Conservation (phyloP, 768 basidiomycete species). For the Hygrophorus russula region DNA sequence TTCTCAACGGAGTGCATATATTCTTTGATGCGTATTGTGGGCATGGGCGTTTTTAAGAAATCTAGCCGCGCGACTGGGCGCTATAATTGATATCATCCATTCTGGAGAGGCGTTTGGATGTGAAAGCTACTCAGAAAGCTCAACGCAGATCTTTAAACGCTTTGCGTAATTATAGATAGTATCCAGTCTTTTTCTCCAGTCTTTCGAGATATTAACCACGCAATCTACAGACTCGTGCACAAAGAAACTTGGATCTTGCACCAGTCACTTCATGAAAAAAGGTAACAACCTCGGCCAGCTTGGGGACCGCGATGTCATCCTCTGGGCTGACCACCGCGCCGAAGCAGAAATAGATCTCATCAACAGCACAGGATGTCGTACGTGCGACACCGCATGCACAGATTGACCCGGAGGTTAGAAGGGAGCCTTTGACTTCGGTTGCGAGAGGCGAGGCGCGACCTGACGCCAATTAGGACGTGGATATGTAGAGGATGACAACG, state of each 20-base stretch:
- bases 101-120: constrained; percentile 89
- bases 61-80: constrained; percentile 82
- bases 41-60: constrained; percentile 96
- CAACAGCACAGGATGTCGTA: constrained; percentile 75
- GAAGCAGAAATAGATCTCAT: constrained; percentile 85
- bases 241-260: too few species aligned
- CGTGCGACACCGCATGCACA: constrained; percentile 78
- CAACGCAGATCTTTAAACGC: too few species aligned
- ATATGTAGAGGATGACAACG: constrained; percentile 45
- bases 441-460: constrained; percentile 71
- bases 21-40: constrained; percentile 98
- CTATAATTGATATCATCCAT: constrained; percentile 96
- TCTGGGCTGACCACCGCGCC: constrained; percentile 97
- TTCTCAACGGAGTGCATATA: constrained; percentile 99
- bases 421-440: constrained; percentile 83
- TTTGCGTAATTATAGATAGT: too few species aligned
- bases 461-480: constrained; percentile 52
- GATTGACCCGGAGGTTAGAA: constrained; percentile 80
- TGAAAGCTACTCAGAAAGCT: constrained; percentile 72
- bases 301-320: constrained; percentile 77
- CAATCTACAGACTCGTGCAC: too few species aligned
- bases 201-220: too few species aligned
- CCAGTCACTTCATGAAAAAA: too few species aligned
- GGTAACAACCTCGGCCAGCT: constrained; percentile 48
- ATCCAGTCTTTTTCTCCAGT: too few species aligned